Evolutionary conservation across 352 stramenopile genomes (phyloP), one percentile per base, ranked within the genome.

Genomic region (Globisporangium barbulae): DNA sequence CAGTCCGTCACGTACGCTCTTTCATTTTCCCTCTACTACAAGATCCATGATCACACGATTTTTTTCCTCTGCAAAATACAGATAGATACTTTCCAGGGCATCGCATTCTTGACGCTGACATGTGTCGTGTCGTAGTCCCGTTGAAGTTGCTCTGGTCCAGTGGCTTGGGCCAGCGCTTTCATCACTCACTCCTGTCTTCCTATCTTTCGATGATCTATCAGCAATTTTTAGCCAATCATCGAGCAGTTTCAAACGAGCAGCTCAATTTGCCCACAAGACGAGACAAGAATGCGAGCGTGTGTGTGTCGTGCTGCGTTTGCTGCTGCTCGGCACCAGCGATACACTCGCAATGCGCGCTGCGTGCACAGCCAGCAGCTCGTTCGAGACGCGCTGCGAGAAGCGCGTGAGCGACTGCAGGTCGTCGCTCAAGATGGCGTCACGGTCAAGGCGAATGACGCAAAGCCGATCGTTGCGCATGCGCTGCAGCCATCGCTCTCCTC

Each of bases 381-480:
- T 12, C 53, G 25, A 10, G 53, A 67, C 10, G 61, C 53, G 15
- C 53, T 67, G 37, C 53, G 31, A 25, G 54, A 62, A 53, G 54
- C 28, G 17, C 61, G 53, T 25, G 25, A 62, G 31, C 42, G 39
- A 50, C 62, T 71, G 52, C 59, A 57, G 56, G n/a, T 3, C 17
- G 35, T 15, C 30, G 35, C 53, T 60, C 37, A 49, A 61, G 57
- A 49, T 31, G 39, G 31, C 31, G 21, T 21, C 47, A 53, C 50
- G 6, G 21, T 15, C 52, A 37, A 31, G n/a, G 15, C 30, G 28
- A 42, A 47, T 41, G 83, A 89, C 59, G 78, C 83, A 22, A 90
- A 89, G 70, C 72, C 69, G 21, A 61, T 92, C 44, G 56, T 90
- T 7, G 79, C 83, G 42, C 65, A 79, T 39, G 78, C 78, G 53